Conservation (phyloP, 225 moss, liverwort and hornwort species). For the Thuidium tamariscinum region DNA sequence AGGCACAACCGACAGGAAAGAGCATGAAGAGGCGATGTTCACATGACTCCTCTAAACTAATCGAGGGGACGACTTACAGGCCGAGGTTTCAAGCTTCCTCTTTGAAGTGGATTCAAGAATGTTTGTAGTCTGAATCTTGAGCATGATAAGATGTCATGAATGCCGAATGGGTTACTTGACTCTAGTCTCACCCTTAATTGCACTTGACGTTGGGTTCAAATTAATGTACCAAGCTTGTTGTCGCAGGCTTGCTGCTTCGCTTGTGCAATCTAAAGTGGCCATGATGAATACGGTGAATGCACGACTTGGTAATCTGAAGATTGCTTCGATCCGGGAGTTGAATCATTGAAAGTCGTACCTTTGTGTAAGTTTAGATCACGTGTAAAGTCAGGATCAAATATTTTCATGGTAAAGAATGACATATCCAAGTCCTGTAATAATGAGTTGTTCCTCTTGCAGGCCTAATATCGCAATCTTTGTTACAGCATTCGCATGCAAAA, state of each 20-base stretch:
- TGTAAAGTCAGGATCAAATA: background rate
- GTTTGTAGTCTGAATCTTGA: background rate
- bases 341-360: background rate
- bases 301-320: background rate
- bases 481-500: background rate
- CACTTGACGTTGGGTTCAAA: background rate
- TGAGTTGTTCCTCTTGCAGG: background rate
- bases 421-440: background rate
- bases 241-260: background rate
- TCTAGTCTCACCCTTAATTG: background rate
- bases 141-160: background rate
- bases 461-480: no score
- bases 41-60: no score
- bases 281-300: background rate
- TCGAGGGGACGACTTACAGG: background rate
- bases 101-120: background rate
- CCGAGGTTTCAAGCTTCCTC: background rate
- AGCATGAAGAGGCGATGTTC: background rate
- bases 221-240: background rate
- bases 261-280: background rate
- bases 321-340: background rate
- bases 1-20: background rate
- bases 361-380: background rate
- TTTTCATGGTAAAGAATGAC: background rate
- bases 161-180: background rate